A percentile compares a stretch with the other conserved stretches of the same genome.
Evolutionary conservation across 2,329 filamentous ascomycete genomes (phyloP).

Genomic region (Chrysosporium queenslandicum): DNA sequence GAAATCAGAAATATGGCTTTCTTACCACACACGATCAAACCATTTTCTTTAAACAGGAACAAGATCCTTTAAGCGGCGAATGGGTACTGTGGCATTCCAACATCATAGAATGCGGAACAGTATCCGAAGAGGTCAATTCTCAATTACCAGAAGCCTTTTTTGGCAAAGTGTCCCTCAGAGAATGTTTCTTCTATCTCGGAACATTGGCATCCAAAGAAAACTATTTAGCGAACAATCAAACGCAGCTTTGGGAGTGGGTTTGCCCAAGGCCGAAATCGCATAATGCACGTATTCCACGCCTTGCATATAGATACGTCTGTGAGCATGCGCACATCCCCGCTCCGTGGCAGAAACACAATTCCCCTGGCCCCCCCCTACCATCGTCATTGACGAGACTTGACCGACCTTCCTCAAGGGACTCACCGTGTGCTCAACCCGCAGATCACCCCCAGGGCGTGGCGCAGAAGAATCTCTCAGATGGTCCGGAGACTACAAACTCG

Average conservation of each 20-base stretch:
- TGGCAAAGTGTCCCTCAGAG: slow-evolving; percentile 2
- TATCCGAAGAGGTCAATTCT: not conserved
- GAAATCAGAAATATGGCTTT: slow-evolving; percentile 4
- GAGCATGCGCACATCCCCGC: not conserved
- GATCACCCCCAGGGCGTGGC: too few species aligned
- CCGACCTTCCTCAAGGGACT: too few species aligned
- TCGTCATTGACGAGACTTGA: too few species aligned
- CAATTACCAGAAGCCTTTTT: not conserved
- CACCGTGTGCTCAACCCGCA: too few species aligned
- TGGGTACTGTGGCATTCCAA: slow-evolving; percentile 5
- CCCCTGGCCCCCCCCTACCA: not conserved
- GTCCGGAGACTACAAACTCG: too few species aligned
- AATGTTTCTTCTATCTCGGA: slow-evolving; percentile 8
- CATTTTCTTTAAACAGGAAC: slow-evolving; percentile 6
- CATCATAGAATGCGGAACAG: not conserved
- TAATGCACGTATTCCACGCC: not conserved
- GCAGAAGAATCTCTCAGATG: too few species aligned
- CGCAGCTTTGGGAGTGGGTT: not conserved
- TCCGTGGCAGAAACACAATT: not conserved
- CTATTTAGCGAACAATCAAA: too few species aligned
- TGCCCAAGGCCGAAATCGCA: not conserved
- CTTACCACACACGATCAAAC: slow-evolving; percentile 5
- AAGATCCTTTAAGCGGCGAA: not conserved
- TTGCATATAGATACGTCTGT: not conserved
- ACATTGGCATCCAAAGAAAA: not conserved